phyloP scores from a whole-genome alignment of 805 yeast genomes.

The Saccharomycopsis babjevae region DNA sequence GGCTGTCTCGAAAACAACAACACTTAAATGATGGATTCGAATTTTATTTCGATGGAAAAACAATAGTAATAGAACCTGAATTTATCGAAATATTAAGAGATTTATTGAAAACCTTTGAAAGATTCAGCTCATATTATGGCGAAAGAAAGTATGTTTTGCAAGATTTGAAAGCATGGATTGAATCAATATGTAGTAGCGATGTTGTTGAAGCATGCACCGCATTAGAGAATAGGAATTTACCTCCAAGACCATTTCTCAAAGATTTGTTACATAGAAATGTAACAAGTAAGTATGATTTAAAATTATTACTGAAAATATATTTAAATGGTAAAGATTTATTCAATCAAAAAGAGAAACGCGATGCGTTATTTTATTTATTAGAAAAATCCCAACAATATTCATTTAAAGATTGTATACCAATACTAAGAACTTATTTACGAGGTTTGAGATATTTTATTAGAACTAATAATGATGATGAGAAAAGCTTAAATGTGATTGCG shows the following conservation, averaged over 20 bases:
- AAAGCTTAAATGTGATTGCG: neutral
- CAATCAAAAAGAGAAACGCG: conserved; percentile 1
- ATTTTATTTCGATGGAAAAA: neutral
- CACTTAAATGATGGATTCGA: neutral
- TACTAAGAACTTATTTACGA: conserved; percentile 2
- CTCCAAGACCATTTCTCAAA: neutral
- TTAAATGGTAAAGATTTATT: conserved; percentile 1
- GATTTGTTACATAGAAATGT: neutral
- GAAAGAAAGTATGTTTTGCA: neutral
- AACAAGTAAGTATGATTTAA: neutral
- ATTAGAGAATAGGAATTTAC: neutral
- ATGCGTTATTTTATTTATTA: conserved; percentile 4
- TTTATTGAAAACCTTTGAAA: neutral
- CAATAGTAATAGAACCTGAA: neutral
- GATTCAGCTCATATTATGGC: neutral
- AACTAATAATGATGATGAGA: neutral
- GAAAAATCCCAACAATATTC: conserved; percentile 4
- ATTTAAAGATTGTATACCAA: neutral
- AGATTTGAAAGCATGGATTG: conserved; percentile 7
- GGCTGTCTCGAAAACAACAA: neutral
- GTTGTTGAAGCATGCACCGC: neutral
- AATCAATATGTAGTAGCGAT: neutral
- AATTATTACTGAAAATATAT: conserved; percentile 4
- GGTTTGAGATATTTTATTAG: neutral
- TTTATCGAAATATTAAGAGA: neutral